Percentiles rank a stretch among this genome's conserved stretches.
phyloP scores from a whole-genome alignment of 2,329 filamentous ascomycete genomes.

The Cordyceps fumosorosea region DNA sequence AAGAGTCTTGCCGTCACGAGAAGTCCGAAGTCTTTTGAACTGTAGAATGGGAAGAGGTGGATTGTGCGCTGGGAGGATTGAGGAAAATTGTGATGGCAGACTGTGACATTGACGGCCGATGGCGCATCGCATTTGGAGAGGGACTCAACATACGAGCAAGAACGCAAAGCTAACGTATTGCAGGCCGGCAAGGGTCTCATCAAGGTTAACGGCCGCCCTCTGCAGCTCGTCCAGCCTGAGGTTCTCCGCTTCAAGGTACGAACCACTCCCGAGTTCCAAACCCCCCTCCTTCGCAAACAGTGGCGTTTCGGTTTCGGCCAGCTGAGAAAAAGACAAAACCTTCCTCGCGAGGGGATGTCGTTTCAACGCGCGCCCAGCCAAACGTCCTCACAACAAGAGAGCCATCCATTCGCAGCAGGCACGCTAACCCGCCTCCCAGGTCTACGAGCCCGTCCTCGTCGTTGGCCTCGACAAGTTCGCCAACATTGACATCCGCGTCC shows the following conservation, averaged over 20 bases:
- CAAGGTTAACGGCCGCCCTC: constrained; percentile 97
- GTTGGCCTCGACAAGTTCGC: constrained; percentile 97
- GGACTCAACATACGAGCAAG: background rate
- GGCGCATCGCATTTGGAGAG: background rate
- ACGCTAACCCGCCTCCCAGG: constrained; percentile 40
- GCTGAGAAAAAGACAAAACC: background rate
- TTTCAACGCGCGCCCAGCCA: background rate
- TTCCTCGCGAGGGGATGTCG: background rate
- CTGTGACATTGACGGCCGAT: background rate
- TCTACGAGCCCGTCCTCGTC: constrained; percentile 98
- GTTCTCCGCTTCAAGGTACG: constrained; percentile 93
- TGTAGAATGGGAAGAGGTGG: background rate
- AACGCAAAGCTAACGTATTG: constrained; percentile 24
- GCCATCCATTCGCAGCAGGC: constrained; percentile 12
- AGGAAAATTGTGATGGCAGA: background rate
- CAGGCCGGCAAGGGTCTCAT: constrained; percentile 64
- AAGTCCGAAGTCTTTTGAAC: background rate
- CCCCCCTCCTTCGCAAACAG: constrained; percentile 4
- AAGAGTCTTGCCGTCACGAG: constrained; percentile 1
- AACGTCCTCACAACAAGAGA: constrained; percentile 6
- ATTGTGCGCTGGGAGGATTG: background rate
- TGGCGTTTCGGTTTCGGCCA: background rate
- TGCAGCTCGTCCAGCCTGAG: constrained; percentile 90
- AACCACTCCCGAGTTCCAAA: constrained; percentile 3
- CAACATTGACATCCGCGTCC: constrained; percentile 93